phyloP scores from a whole-genome alignment of 371 early-diverging fungal genomes.

The Mucor plumbeus region DNA sequence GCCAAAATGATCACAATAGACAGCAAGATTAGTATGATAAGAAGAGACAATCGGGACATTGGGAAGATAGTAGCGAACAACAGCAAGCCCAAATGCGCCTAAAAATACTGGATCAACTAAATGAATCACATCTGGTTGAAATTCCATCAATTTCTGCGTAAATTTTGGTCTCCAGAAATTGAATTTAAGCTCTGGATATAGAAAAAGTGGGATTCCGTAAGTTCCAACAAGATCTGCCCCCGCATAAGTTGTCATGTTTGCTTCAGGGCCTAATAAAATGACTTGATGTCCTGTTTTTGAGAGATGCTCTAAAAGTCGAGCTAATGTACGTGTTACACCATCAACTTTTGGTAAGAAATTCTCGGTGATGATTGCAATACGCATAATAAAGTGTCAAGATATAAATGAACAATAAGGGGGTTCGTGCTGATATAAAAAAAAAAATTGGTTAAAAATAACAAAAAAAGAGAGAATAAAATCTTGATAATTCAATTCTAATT shows the following conservation, averaged over 20 bases:
- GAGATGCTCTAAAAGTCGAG: conserved; percentile 48
- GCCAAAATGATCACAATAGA: conserved; percentile 54
- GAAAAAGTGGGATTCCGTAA: conserved; percentile 48
- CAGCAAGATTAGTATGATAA: conserved; percentile 56
- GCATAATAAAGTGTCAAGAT: conserved; percentile 32
- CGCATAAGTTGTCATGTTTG: conserved; percentile 40
- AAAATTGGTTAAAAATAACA: not conserved
- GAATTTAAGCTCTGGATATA: conserved; percentile 55
- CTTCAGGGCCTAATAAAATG: conserved; percentile 52
- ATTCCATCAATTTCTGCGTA: conserved; percentile 39
- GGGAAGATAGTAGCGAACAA: conserved; percentile 27
- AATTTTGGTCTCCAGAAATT: conserved; percentile 54
- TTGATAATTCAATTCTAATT: not conserved
- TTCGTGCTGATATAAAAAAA: not conserved
- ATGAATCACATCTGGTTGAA: conserved; percentile 55
- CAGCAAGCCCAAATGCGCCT: conserved; percentile 41
- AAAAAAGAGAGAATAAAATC: not conserved
- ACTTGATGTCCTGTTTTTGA: conserved; percentile 40
- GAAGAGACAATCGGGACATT: conserved; percentile 51
- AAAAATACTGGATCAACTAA: conserved; percentile 57
- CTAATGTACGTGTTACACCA: conserved; percentile 55
- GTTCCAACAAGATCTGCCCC: conserved; percentile 51
- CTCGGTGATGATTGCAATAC: conserved; percentile 55
- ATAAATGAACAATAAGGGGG: not conserved
- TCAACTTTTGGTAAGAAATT: conserved; percentile 60